Conservation (phyloP, 371 early-diverging fungal genomes). For the Rhizomucor pusillus region DNA sequence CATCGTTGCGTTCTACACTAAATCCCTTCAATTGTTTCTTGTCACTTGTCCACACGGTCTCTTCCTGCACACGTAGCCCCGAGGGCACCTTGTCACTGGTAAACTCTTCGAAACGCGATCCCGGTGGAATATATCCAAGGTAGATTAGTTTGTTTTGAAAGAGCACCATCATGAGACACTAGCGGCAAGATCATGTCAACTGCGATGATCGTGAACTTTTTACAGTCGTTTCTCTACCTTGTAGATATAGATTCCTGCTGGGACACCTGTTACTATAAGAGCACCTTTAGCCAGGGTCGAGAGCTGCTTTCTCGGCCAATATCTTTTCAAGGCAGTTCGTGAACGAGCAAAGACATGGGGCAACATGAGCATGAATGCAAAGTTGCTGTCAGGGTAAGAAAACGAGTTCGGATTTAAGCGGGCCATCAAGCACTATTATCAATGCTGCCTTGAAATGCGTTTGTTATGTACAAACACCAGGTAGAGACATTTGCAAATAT, state of each 20-base stretch:
- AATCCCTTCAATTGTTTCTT: conserved; percentile 22
- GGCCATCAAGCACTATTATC: too few species aligned
- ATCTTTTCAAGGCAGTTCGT: too few species aligned
- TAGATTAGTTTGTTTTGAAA: conserved; percentile 49
- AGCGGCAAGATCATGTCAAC: neutral
- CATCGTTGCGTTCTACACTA: conserved; percentile 13
- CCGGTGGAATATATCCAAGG: conserved; percentile 38
- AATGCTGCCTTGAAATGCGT: too few species aligned
- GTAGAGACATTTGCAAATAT: too few species aligned
- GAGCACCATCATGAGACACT: conserved; percentile 36
- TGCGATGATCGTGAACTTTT: neutral
- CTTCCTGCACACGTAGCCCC: conserved; percentile 12
- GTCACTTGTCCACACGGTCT: conserved; percentile 17
- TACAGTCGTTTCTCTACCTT: conserved; percentile 10
- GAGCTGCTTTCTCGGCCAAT: neutral
- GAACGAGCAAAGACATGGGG: too few species aligned
- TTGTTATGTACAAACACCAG: too few species aligned
- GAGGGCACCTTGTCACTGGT: conserved; percentile 2
- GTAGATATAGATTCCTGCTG: conserved; percentile 24
- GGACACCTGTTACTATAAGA: conserved; percentile 25
- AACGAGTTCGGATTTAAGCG: too few species aligned
- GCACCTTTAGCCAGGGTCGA: conserved; percentile 15
- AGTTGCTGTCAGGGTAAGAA: too few species aligned
- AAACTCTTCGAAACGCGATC: conserved; percentile 24
- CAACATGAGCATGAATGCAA: too few species aligned